Evolutionary conservation across 1,284 basidiomycete genomes (phyloP), one percentile per base, ranked within the genome.

Genomic region (Sporisorium exsertum): DNA sequence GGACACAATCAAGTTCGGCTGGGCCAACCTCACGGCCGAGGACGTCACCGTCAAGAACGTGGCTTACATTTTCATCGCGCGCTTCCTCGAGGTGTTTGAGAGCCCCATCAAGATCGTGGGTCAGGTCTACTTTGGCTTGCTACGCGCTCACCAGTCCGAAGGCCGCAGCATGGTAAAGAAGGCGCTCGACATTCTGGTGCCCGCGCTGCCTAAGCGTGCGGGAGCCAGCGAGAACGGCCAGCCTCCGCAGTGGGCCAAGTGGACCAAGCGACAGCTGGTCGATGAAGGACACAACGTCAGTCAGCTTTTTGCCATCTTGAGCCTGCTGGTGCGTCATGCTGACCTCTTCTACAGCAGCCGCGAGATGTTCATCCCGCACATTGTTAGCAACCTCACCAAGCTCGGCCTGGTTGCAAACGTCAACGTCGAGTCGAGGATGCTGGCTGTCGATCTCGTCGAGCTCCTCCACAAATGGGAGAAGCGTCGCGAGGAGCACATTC

Each of bases 41-140:
- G 95, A 97, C 84, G 90, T 92, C 3, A 91, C 95, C 7, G 94
- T 98, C 81, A 97, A 95, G 86, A 94, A 98, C 84, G 93, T 93
- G 26, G 93, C 95, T 0, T 96, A 96, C 84, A 90, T 97, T 32
- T 90, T 98, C 20, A 92, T 94, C 35, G 94, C 96, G n/a, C 91
- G 93, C 53, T 98, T 99, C 89, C 94, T 97, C 83, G 92, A 92
- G 40, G 91, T 91, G 2, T 97, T 94, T 85, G 94, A 94, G 51
- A 93, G 92, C 5, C 96, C 97, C 0, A 89, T 91, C 75, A 98
- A 98, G 87, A 97, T 99, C 85, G 91, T 97, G 52, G 88, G 95
- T 49, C 90, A 93, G n/a, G 93, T 96, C 29, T 98, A 95, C 93
- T 91, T 91, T 18, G 95, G 94, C 12, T 88, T 99, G n/a, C 88